Percentiles rank a stretch among this genome's conserved stretches.
Conservation (phyloP, 2,329 filamentous ascomycete genomes). For the Plectosphaerella sp. region DNA sequence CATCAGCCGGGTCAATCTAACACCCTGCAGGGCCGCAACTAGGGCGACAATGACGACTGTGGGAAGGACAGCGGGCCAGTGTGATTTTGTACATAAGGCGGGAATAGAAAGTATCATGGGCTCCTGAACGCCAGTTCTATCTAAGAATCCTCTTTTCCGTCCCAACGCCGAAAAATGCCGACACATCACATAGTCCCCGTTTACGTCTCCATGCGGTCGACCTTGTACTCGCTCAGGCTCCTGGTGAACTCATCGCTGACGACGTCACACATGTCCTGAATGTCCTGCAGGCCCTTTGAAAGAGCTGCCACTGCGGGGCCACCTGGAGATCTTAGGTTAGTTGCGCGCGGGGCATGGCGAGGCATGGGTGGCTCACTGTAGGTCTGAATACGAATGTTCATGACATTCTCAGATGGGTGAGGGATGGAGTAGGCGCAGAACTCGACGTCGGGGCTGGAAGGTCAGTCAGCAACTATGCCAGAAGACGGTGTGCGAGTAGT, state of each 20-base stretch:
- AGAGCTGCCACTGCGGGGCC: conserved; percentile 78
- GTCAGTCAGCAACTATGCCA: conserved; percentile 1
- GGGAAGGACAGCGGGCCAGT: background rate
- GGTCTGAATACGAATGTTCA: conserved; percentile 97
- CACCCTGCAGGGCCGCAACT: conserved; percentile 14
- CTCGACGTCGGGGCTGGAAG: conserved; percentile 79
- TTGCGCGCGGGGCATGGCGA: background rate
- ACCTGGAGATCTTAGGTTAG: conserved; percentile 32
- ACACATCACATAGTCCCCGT: background rate
- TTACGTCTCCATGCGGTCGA: conserved; percentile 33
- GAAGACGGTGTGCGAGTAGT: too few species aligned
- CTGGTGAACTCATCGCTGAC: conserved; percentile 84
- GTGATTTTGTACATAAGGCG: conserved; percentile 2
- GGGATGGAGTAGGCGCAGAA: conserved; percentile 98
- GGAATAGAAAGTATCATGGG: conserved; percentile 11
- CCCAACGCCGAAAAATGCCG: background rate
- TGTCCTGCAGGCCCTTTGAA: conserved; percentile 82
- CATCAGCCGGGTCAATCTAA: background rate
- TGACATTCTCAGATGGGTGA: conserved; percentile 90
- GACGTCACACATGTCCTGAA: conserved; percentile 89
- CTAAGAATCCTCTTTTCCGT: conserved; percentile 1
- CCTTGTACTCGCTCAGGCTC: conserved; percentile 41
- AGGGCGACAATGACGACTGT: background rate
- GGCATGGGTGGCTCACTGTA: conserved; percentile 61
- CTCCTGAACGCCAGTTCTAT: conserved; percentile 22